A percentile compares a stretch with the other conserved stretches of the same genome.
Evolutionary conservation across 1,284 basidiomycete species (phyloP).

Genomic region (Trichosporon ovoides): DNA sequence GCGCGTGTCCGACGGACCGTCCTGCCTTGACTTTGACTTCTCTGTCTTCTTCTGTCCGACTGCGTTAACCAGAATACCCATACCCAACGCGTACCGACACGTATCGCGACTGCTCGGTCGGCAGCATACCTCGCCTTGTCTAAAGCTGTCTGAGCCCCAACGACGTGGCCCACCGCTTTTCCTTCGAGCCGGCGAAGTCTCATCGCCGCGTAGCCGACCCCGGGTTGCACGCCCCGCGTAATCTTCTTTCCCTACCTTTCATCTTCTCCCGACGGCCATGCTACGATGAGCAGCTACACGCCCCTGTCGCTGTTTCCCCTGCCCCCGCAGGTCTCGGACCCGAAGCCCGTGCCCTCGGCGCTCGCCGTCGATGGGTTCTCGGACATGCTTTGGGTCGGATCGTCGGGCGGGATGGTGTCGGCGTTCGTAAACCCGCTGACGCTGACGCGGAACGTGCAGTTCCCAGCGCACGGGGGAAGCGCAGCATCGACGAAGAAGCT

Average conservation of each 20-base stretch:
- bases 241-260: neutral
- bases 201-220: too few species aligned
- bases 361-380: conserved; percentile 84
- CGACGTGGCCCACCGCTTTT: too few species aligned
- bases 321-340: conserved; percentile 37
- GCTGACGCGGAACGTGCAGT: conserved; percentile 59
- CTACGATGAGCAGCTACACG: conserved; percentile 31
- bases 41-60: too few species aligned
- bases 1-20: too few species aligned
- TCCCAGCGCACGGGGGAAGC: conserved; percentile 53
- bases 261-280: conserved; percentile 11
- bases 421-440: conserved; percentile 62
- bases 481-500: conserved; percentile 51
- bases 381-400: conserved; percentile 83
- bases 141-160: too few species aligned
- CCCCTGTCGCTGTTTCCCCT: conserved; percentile 46
- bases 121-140: too few species aligned
- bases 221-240: neutral
- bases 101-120: too few species aligned
- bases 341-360: conserved; percentile 53
- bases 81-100: too few species aligned
- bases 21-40: too few species aligned
- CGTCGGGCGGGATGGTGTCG: conserved; percentile 64
- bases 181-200: too few species aligned
- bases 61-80: too few species aligned